Percentiles rank a stretch among this genome's conserved stretches.
Evolutionary conservation across 139 green algal genomes (phyloP).

Genomic region (Gonium pectorale): DNA sequence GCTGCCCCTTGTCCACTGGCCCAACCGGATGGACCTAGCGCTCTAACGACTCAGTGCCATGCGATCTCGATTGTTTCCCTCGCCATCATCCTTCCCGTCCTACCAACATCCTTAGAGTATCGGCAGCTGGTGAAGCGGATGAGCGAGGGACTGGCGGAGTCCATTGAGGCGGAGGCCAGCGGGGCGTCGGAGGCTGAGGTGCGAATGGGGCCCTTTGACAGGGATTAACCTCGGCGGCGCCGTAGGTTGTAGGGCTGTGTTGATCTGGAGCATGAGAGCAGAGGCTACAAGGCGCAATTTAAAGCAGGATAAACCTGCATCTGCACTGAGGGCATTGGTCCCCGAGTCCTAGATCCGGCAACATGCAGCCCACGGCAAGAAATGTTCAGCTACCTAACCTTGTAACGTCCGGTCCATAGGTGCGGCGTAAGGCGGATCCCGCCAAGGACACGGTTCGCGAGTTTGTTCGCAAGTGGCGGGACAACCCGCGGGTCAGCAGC

Average conservation of each 20-base stretch:
- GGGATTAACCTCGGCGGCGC: not conserved
- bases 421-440: constrained; percentile 64
- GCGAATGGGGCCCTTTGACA: too few species aligned
- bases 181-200: constrained; percentile 61
- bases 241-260: not conserved
- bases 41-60: too few species aligned
- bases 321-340: too few species aligned
- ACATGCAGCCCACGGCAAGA: too few species aligned
- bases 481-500: constrained; percentile 44
- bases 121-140: constrained; percentile 55
- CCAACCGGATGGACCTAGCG: too few species aligned
- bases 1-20: too few species aligned
- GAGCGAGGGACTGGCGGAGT: constrained; percentile 51
- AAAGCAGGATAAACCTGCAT: too few species aligned
- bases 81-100: too few species aligned
- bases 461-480: constrained; percentile 65
- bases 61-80: too few species aligned
- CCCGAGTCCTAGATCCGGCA: too few species aligned
- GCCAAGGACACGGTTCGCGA: constrained; percentile 66
- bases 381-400: too few species aligned
- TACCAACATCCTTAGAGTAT: too few species aligned
- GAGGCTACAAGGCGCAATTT: not conserved
- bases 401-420: constrained; percentile 45
- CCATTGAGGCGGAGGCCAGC: constrained; percentile 56
- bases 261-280: not conserved